A percentile compares a stretch with the other conserved stretches of the same genome.
These are phyloP conservation scores for Mortierella sp. DNA, from an alignment of 371 early-diverging fungal genomes.

Conservation along the genomic window DNA sequence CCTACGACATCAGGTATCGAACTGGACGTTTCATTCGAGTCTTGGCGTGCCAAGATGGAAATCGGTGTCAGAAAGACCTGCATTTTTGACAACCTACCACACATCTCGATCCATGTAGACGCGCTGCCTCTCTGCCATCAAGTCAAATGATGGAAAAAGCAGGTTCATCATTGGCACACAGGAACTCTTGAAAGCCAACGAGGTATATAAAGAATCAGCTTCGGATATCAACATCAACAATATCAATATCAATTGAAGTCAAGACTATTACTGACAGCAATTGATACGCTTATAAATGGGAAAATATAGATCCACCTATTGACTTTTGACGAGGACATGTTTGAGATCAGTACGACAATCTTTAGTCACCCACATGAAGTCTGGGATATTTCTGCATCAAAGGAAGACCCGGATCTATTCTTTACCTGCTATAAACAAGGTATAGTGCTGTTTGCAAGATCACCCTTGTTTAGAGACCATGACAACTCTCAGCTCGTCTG, in stretches of 20 bases:
- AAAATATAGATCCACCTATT: conserved; percentile 41
- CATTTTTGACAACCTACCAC: neutral
- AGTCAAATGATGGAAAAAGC: conserved; percentile 74
- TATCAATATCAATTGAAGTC: neutral
- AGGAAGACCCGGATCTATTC: conserved; percentile 70
- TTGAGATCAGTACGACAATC: conserved; percentile 69
- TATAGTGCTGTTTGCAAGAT: conserved; percentile 17
- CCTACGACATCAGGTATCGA: conserved; percentile 74
- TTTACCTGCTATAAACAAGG: conserved; percentile 74
- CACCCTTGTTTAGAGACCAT: neutral
- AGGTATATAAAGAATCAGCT: conserved; percentile 50
- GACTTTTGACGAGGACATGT: conserved; percentile 54
- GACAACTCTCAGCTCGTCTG: neutral
- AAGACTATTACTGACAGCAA: neutral
- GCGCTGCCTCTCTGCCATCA: conserved; percentile 75
- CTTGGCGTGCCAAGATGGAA: neutral
- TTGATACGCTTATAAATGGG: neutral
- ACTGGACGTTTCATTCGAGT: neutral
- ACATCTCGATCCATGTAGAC: conserved; percentile 60
- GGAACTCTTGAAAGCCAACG: conserved; percentile 70
- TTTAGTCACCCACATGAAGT: conserved; percentile 82
- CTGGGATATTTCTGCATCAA: conserved; percentile 76
- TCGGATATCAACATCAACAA: neutral
- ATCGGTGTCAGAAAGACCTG: neutral
- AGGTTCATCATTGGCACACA: conserved; percentile 84